These are phyloP conservation scores for Brachypodium distachyon DNA, from an alignment of 202 grass and related monocot genomes.

Conservation along the genomic window DNA sequence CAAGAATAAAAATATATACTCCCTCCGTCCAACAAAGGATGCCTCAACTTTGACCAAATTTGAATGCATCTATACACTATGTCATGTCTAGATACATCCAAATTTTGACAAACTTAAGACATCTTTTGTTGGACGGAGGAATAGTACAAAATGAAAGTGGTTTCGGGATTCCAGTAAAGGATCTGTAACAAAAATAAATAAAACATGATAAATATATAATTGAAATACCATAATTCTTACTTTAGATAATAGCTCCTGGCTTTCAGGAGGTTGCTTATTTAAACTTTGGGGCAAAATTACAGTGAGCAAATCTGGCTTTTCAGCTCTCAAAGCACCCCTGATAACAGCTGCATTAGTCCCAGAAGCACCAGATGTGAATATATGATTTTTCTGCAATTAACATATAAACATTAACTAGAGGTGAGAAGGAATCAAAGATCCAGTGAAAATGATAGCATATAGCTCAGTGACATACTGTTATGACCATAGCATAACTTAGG, in stretches of 20 bases:
- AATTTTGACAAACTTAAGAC: too few relatives aligned
- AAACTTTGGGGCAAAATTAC: slow-evolving; percentile 98
- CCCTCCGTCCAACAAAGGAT: too few relatives aligned
- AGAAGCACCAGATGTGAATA: slow-evolving; percentile 94
- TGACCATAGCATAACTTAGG: slow-evolving; percentile 99
- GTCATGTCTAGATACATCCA: too few relatives aligned
- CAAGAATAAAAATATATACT: background rate
- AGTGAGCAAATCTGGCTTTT: slow-evolving; percentile 93
- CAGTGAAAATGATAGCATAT: background rate
- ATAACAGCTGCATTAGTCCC: slow-evolving; percentile 99
- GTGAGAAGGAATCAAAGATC: background rate
- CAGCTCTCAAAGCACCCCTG: slow-evolving; percentile 97
- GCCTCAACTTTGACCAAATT: too few relatives aligned
- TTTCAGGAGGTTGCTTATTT: slow-evolving; percentile 90
- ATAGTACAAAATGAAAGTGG: background rate
- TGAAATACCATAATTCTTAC: slow-evolving; percentile 35
- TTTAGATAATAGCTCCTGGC: slow-evolving; percentile 92
- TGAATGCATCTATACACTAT: too few relatives aligned
- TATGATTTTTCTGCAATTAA: slow-evolving; percentile 93
- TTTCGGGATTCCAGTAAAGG: background rate
- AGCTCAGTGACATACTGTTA: slow-evolving; percentile 62
- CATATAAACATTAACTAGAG: background rate
- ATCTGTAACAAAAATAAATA: background rate
- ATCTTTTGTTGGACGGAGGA: too few relatives aligned
- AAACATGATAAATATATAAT: background rate